Conservation (phyloP, 2,329 filamentous ascomycete species). For the Fusarium poae region DNA sequence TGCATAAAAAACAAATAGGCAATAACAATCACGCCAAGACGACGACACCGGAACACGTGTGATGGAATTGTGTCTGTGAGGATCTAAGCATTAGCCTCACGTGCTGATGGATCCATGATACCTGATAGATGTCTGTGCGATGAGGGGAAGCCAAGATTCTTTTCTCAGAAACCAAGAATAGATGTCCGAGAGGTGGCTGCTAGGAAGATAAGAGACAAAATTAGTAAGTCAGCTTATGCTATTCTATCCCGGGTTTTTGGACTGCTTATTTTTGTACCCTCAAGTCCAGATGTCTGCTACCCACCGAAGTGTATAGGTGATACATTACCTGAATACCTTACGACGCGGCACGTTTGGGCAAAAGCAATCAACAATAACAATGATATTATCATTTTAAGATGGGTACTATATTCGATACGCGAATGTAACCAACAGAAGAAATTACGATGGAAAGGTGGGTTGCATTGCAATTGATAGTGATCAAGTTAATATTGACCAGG, state of each 20-base stretch:
- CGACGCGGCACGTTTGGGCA: conserved; percentile 16
- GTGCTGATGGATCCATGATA: conserved; percentile 18
- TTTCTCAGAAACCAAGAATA: background rate
- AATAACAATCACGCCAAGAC: background rate
- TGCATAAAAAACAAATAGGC: background rate
- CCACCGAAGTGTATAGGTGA: background rate
- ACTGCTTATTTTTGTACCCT: too few species aligned
- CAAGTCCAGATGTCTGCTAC: too few species aligned
- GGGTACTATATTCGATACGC: conserved; percentile 31
- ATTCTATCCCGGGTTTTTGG: background rate
- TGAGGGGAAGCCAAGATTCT: background rate
- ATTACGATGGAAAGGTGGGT: background rate
- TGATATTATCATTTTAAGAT: background rate
- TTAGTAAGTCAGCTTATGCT: too few species aligned
- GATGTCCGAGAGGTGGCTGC: background rate
- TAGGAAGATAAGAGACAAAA: too few species aligned
- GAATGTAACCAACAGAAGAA: conserved; percentile 19
- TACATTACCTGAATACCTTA: conserved; percentile 1
- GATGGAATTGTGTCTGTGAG: conserved; percentile 5
- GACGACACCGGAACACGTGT: background rate
- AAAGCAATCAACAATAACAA: conserved; percentile 7
- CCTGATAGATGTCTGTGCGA: conserved; percentile 27
- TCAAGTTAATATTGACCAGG: background rate
- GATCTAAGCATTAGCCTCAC: conserved; percentile 13
- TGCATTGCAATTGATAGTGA: background rate